Evolutionary conservation across 192 early-diverging fungal genomes (phyloP), one percentile per base, ranked within the genome.

Genomic region (Podila minutissima): DNA sequence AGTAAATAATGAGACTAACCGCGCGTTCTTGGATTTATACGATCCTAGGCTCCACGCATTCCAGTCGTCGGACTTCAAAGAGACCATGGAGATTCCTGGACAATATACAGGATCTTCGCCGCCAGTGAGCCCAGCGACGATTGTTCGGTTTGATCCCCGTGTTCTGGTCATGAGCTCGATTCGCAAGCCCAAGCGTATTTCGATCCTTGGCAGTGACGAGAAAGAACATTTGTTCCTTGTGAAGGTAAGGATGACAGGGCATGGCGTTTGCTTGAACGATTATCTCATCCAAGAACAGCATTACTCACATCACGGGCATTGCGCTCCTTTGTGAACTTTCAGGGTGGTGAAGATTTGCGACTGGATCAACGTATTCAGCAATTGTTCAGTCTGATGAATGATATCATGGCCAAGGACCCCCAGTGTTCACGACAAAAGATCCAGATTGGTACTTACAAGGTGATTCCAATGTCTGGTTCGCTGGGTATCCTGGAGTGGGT

Each of bases 261-360:
- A 1, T 32, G 11, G 17, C 6, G 8, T 28, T 85, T 85, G 15
- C n/a, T 26, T 29, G 0, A 31, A 24, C 7, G 41, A 20, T 33
- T n/a, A 17, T 29, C 33, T 32, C 55, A 22, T 24, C 24, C 2
- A 20, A 24, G 59, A 12, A 24, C 1, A 11, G 0, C 22, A 5
- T 61, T 61, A 17, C 15, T 61, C 17, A 20, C 24, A 55, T 19
- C 37, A 5, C 35, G 41, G 41, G 28, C 33, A 28, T 53, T 24
- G 50, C 28, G 5, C 57, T 57, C n/a, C 5, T 64, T 55, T 64
- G 1, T 13, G 72, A 51, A 15, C 24, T 37, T 3, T 3, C 64
- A 93, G 91, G 94, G 93, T 31, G 94, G 94, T n/a, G 94, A 95
- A 68, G 94, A 95, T 76, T 76, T 95, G 32, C 82, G 94, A 26